A percentile compares a stretch with the other conserved stretches of the same genome.
These are phyloP conservation scores for Dalbergia cultrata DNA, from an alignment of 306 rosid genomes.

Conservation along the genomic window DNA sequence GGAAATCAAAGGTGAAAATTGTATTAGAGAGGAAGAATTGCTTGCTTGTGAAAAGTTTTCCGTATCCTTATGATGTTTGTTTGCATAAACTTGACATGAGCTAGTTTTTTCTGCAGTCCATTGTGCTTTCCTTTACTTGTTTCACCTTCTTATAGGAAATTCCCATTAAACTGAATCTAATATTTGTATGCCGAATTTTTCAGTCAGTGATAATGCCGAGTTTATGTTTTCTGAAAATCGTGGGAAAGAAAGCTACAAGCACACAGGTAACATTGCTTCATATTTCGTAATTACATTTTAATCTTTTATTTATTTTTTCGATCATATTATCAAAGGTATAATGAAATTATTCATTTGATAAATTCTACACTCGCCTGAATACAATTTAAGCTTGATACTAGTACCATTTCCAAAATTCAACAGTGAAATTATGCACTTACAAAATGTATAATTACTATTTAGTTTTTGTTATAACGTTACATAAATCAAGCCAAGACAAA, in stretches of 20 bases:
- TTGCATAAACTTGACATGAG: neutral
- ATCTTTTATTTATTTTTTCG: neutral
- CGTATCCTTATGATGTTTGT: neutral
- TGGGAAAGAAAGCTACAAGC: slow-evolving; percentile 69
- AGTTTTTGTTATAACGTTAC: neutral
- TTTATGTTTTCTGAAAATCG: slow-evolving; percentile 76
- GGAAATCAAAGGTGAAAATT: too few relatives aligned
- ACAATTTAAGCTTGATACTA: neutral
- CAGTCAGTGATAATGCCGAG: slow-evolving; percentile 80
- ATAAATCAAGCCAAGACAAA: neutral
- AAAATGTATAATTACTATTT: neutral
- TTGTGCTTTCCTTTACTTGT: slow-evolving; percentile 19
- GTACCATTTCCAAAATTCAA: neutral
- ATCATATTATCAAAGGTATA: neutral
- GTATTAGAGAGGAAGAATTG: too few relatives aligned
- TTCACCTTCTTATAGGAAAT: slow-evolving; percentile 11
- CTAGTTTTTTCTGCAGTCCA: too few relatives aligned
- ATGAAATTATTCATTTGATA: neutral
- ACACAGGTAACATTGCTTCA: slow-evolving; percentile 55
- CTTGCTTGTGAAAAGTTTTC: too few relatives aligned
- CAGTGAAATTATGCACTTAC: neutral
- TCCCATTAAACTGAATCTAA: slow-evolving; percentile 30
- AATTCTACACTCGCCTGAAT: neutral
- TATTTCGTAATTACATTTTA: slow-evolving; percentile 11
- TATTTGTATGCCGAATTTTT: slow-evolving; percentile 34